Percentiles rank a stretch among this genome's conserved stretches.
Evolutionary conservation across 768 basidiomycete genomes (phyloP).

Genomic region (Tulasnella sp.): DNA sequence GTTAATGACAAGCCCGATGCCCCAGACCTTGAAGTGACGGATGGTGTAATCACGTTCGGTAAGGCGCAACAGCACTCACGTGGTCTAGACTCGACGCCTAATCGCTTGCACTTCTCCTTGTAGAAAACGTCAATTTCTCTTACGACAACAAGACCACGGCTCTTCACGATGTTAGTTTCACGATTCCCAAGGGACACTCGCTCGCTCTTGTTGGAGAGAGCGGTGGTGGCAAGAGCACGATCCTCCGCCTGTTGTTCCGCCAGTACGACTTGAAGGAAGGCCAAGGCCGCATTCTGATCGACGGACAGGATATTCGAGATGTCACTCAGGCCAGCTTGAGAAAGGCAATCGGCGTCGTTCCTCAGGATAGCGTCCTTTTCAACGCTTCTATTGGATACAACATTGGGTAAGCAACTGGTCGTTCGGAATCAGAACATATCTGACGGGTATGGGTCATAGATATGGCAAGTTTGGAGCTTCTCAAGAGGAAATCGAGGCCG

Average conservation of each 20-base stretch:
- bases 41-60: conserved; percentile 90
- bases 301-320: conserved; percentile 85
- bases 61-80: conserved; percentile 37
- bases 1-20: conserved; percentile 81
- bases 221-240: conserved; percentile 81
- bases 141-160: conserved; percentile 75
- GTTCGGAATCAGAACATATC: background rate
- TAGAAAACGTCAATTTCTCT: conserved; percentile 84
- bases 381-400: conserved; percentile 73
- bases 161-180: conserved; percentile 81
- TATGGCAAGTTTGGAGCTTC: conserved; percentile 78
- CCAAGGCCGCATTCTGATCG: conserved; percentile 77
- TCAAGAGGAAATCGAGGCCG: conserved; percentile 73
- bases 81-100: conserved; percentile 7
- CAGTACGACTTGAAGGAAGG: conserved; percentile 89
- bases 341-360: conserved; percentile 85
- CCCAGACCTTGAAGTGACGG: conserved; percentile 67
- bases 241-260: conserved; percentile 84
- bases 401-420: conserved; percentile 58
- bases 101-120: background rate
- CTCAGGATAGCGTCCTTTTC: conserved; percentile 80
- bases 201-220: conserved; percentile 90
- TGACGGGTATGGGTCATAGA: conserved; percentile 43
- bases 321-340: conserved; percentile 82
- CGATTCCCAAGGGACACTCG: conserved; percentile 80